Evolutionary conservation across 2,329 filamentous ascomycete species (phyloP).

Genomic region (Phyllosticta capitalensis): DNA sequence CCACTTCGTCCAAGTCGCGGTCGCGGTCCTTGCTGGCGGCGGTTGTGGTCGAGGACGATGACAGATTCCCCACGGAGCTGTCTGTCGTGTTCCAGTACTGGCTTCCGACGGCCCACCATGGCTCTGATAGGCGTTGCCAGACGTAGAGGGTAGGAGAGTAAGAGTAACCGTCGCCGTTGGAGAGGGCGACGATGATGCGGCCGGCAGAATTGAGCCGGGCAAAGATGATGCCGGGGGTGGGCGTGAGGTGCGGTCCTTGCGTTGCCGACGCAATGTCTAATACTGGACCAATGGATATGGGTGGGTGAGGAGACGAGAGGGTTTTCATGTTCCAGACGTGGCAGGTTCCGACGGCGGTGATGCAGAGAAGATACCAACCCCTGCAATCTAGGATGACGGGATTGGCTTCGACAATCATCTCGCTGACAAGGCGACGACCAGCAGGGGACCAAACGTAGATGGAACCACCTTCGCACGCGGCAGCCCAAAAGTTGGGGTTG

Average conservation of each 20-base stretch:
- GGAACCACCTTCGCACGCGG: slow-evolving; percentile 84
- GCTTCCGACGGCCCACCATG: slow-evolving; percentile 96
- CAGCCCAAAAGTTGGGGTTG: slow-evolving; percentile 84
- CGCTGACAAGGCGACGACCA: slow-evolving; percentile 74
- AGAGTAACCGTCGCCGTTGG: slow-evolving; percentile 87
- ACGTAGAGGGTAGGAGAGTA: slow-evolving; percentile 79
- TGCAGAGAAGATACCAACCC: slow-evolving; percentile 79
- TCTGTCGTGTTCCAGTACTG: slow-evolving; percentile 99
- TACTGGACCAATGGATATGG: slow-evolving; percentile 78
- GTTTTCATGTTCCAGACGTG: slow-evolving; percentile 90
- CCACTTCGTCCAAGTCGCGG: slow-evolving; percentile 38
- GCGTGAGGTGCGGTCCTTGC: slow-evolving; percentile 67
- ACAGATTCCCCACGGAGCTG: slow-evolving; percentile 72
- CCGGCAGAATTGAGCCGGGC: slow-evolving; percentile 85
- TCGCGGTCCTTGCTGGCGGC: slow-evolving; percentile 17
- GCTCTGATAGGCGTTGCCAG: slow-evolving; percentile 93
- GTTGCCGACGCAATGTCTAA: slow-evolving; percentile 77
- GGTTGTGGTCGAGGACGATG: slow-evolving; percentile 45
- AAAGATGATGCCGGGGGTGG: slow-evolving; percentile 76
- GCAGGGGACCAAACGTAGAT: slow-evolving; percentile 88
- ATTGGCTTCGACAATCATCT: slow-evolving; percentile 80
- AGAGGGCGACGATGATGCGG: slow-evolving; percentile 78
- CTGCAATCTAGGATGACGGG: slow-evolving; percentile 89
- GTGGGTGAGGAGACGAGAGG: slow-evolving; percentile 76
- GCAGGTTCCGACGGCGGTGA: slow-evolving; percentile 79